Percentiles rank a stretch among this genome's conserved stretches.
These are phyloP conservation scores for Botrytis pseudocinerea DNA, from an alignment of 2,329 filamentous ascomycete species.

Conservation along the genomic window DNA sequence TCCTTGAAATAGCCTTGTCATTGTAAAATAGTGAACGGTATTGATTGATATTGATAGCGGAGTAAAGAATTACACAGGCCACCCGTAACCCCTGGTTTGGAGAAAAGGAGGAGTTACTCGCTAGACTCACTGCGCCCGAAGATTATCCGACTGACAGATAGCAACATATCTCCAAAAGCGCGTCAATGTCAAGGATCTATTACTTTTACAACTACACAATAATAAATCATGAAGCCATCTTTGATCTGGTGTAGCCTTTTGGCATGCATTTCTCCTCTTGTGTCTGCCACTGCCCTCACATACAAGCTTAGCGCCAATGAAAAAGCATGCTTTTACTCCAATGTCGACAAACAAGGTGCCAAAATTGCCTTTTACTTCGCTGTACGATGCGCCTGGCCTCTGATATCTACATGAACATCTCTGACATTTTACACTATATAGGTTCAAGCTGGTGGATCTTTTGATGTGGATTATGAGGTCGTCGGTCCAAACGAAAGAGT, in stretches of 20 bases:
- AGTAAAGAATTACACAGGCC: background rate
- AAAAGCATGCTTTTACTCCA: slow-evolving; percentile 91
- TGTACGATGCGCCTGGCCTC: slow-evolving; percentile 53
- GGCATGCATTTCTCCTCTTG: slow-evolving; percentile 68
- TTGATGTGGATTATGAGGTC: slow-evolving; percentile 93
- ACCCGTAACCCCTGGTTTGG: background rate
- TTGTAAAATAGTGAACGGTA: background rate
- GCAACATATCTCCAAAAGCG: slow-evolving; percentile 20
- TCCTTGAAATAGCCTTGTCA: background rate
- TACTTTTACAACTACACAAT: slow-evolving; percentile 16
- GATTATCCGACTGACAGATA: slow-evolving; percentile 20
- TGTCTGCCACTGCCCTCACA: slow-evolving; percentile 86
- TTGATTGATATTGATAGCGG: background rate
- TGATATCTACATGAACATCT: background rate
- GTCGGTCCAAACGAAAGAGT: slow-evolving; percentile 77
- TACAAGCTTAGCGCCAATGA: slow-evolving; percentile 90
- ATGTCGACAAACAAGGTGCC: slow-evolving; percentile 72
- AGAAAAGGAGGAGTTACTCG: slow-evolving; percentile 3
- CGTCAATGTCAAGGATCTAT: slow-evolving; percentile 4
- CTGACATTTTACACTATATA: slow-evolving; percentile 42
- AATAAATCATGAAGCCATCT: slow-evolving; percentile 62
- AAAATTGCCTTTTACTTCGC: slow-evolving; percentile 99
- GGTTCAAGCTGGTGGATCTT: slow-evolving; percentile 98
- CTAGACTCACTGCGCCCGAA: slow-evolving; percentile 6
- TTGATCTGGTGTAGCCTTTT: slow-evolving; percentile 66